Percentiles rank a stretch among this genome's conserved stretches.
phyloP scores from a whole-genome alignment of 805 yeast species.

The Candida alai region DNA sequence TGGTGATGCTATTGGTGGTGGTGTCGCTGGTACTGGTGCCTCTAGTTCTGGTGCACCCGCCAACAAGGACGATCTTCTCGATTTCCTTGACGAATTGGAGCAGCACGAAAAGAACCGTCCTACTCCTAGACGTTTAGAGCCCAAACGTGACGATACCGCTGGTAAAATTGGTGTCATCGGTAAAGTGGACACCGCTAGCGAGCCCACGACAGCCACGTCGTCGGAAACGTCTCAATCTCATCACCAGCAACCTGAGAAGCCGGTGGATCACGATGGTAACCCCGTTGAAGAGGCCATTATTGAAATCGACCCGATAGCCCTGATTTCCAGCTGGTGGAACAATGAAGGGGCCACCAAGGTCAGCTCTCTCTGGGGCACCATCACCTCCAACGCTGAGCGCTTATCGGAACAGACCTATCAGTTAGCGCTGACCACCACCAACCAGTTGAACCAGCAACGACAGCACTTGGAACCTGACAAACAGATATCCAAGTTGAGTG shows the following conservation, averaged over 20 bases:
- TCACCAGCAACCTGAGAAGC: not conserved
- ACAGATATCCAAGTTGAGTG: slow-evolving; percentile 2
- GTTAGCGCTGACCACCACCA: slow-evolving; percentile 43
- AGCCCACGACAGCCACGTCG: slow-evolving; percentile 4
- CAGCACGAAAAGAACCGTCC: slow-evolving; percentile 46
- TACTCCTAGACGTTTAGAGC: slow-evolving; percentile 29
- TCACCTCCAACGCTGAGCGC: slow-evolving; percentile 48
- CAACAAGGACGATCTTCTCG: slow-evolving; percentile 52
- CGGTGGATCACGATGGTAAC: not conserved
- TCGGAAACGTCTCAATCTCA: slow-evolving; percentile 5
- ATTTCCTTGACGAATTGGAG: slow-evolving; percentile 66
- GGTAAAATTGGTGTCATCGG: not conserved
- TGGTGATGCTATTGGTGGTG: no score
- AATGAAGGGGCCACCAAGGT: slow-evolving; percentile 64
- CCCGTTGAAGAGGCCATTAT: not conserved
- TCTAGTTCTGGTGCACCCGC: slow-evolving; percentile 18
- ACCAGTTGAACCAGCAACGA: slow-evolving; percentile 37
- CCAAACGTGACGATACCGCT: slow-evolving; percentile 15
- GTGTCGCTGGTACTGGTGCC: slow-evolving; percentile 11
- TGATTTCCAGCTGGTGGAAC: slow-evolving; percentile 76
- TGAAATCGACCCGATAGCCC: slow-evolving; percentile 54
- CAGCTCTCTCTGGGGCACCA: slow-evolving; percentile 64
- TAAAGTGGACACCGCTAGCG: slow-evolving; percentile 13
- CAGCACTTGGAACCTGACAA: slow-evolving; percentile 27
- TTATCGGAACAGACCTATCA: slow-evolving; percentile 50